phyloP scores from a whole-genome alignment of 495 filamentous ascomycete species.

The Podospora anserina region DNA sequence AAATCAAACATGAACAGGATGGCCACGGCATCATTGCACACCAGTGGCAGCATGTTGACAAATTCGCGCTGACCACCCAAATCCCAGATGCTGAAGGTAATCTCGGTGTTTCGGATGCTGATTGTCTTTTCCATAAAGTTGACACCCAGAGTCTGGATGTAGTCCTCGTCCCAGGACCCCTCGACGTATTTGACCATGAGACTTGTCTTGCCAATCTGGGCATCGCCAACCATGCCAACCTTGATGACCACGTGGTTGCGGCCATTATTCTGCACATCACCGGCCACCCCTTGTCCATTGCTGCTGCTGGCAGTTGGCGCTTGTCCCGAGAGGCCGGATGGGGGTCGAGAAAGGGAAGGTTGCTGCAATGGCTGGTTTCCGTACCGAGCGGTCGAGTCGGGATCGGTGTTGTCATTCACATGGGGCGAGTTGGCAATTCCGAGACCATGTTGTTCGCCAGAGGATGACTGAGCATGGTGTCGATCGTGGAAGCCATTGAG shows the following conservation, averaged over 20 bases:
- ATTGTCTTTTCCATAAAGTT: conserved; percentile 99
- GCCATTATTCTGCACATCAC: conserved; percentile 45
- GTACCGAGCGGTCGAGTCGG: conserved; percentile 40
- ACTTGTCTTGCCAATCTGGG: conserved; percentile 97
- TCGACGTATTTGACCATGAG: conserved; percentile 99
- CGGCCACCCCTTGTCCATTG: conserved; percentile 32
- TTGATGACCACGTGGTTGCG: conserved; percentile 97
- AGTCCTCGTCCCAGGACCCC: conserved; percentile 98
- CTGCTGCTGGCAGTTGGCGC: conserved; percentile 30
- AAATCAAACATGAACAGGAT: conserved; percentile 99
- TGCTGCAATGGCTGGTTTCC: conserved; percentile 39
- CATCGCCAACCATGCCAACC: conserved; percentile 98
- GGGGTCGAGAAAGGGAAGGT: conserved; percentile 45
- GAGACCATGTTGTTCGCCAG: conserved; percentile 42
- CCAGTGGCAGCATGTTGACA: conserved; percentile 97
- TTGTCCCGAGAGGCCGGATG: conserved; percentile 49
- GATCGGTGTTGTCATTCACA: conserved; percentile 33
- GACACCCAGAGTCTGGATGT: conserved; percentile 96
- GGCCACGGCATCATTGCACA: conserved; percentile 97
- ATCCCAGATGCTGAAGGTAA: conserved; percentile 99
- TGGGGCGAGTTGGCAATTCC: conserved; percentile 31
- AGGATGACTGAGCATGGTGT: conserved; percentile 37
- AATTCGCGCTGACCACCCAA: conserved; percentile 96
- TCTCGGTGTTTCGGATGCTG: conserved; percentile 98
- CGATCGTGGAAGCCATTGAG: conserved; percentile 28